Evolutionary conservation across 2,329 filamentous ascomycete genomes (phyloP), one percentile per base, ranked within the genome.

Genomic region (Ceratocystis cubensis): DNA sequence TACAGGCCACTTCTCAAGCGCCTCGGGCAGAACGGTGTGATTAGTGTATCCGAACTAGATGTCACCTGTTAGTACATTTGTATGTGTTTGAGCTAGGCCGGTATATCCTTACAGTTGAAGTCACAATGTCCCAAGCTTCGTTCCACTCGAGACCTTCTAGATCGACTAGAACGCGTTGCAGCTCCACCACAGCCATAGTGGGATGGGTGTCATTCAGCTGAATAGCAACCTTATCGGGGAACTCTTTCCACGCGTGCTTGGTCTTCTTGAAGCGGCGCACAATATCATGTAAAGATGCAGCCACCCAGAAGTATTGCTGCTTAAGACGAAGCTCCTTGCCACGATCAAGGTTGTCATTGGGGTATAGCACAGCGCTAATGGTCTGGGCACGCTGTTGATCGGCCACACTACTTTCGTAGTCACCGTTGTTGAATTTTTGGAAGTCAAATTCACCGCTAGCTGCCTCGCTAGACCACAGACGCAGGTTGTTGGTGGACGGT

Each of bases 231-330:
- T 96, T 91, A 63, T 95, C 93, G 57, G 93, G 82, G 78, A 99
- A 99, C 73, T 96, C 89, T 70, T 78, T 87, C 94, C 94, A 99
- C 6, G 88, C 79, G 70, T 93, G 87, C 79, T 90, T 91, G 20
- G 91, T 86, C 83, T 97, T 99, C 82, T 97, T 99, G 85, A 97
- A 99, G 68, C 94, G 87, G 67, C 94, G 89, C 68, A 99, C 88
- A 74, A 99, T 99, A 73, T 99, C 94, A 74, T 91, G 91, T 3
- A 99, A 82, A 17, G 94, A 99, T 17, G 94, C 94, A 64, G 94
- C 92, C 73, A 96, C 96, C 94, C 94, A 99, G 79, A 99, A 99
- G 82, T 99, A 99, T 76, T 99, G 94, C 76, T 99, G 94, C 83
- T 99, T 99, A 76, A 99, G 78, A 65, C 94, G 90, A 70, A 99